Percentiles rank a stretch among this genome's conserved stretches.
phyloP scores from a whole-genome alignment of 768 basidiomycete species.

The Amanita thiersii region DNA sequence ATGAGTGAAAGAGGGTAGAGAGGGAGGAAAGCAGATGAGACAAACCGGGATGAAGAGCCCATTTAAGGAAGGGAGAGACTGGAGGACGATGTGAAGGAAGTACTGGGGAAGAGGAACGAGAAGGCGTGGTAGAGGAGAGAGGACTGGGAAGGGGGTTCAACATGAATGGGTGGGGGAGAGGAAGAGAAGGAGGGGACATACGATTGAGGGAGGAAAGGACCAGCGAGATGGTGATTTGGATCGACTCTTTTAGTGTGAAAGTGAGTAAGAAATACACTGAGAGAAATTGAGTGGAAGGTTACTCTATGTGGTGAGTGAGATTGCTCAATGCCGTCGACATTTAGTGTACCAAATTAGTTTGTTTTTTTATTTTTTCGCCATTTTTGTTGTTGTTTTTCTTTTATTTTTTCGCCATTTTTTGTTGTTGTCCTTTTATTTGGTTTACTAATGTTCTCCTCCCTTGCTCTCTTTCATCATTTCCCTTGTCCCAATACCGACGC shows the following conservation, averaged over 20 bases:
- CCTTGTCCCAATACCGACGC: constrained; percentile 46
- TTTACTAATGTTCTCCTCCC: constrained; percentile 52
- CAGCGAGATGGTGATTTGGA: constrained; percentile 51
- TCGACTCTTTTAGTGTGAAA: constrained; percentile 32
- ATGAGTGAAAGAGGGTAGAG: not conserved
- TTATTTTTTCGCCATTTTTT: not conserved
- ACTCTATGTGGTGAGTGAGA: constrained; percentile 21
- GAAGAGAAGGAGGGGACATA: constrained; percentile 20
- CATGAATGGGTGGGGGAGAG: constrained; percentile 10
- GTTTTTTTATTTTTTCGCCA: not conserved
- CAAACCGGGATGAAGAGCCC: constrained; percentile 71
- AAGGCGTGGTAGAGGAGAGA: constrained; percentile 27
- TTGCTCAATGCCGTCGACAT: constrained; percentile 12
- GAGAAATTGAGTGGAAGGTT: constrained; percentile 10
- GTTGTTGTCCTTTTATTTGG: not conserved
- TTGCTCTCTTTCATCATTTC: constrained; percentile 47
- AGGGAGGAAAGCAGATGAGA: constrained; percentile 7
- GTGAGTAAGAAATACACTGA: not conserved
- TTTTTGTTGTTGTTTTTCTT: not conserved
- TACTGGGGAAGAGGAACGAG: constrained; percentile 26
- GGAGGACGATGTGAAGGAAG: constrained; percentile 10
- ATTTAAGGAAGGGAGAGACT: constrained; percentile 43
- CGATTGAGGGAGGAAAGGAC: constrained; percentile 60
- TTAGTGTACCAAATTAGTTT: not conserved
- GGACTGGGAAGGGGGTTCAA: constrained; percentile 33